phyloP scores from a whole-genome alignment of 2,329 filamentous ascomycete species.

The Fusarium brachygibbosum region DNA sequence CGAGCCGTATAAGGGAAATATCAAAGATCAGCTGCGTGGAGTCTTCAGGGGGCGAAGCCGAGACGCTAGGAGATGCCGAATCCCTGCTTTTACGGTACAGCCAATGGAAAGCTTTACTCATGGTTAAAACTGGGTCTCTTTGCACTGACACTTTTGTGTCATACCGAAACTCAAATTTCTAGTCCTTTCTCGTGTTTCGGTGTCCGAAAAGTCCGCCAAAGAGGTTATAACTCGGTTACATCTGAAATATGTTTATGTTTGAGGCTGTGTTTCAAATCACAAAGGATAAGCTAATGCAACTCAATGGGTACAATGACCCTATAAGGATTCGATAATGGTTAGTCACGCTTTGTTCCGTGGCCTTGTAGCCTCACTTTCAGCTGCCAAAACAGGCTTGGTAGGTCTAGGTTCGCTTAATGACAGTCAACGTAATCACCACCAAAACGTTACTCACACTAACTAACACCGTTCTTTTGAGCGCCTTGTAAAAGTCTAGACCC shows the following conservation, averaged over 20 bases:
- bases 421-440: not conserved
- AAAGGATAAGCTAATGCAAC: not conserved
- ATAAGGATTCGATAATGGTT: no score
- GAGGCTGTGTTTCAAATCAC: constrained; percentile 8
- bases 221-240: not conserved
- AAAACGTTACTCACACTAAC: not conserved
- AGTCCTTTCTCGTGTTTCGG: not conserved
- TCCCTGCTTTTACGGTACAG: constrained; percentile 18
- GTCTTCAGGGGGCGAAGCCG: constrained; percentile 9
- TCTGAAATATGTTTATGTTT: not conserved
- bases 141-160: constrained; percentile 4
- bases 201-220: not conserved
- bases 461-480: not conserved
- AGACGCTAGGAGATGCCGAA: constrained; percentile 1
- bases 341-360: not conserved
- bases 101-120: not conserved
- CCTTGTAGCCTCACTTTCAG: not conserved
- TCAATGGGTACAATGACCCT: no score
- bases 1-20: constrained; percentile 14
- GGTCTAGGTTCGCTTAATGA: not conserved
- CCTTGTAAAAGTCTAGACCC: not conserved
- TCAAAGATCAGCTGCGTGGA: constrained; percentile 1
- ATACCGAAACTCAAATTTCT: not conserved
- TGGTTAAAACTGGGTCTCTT: constrained; percentile 4
- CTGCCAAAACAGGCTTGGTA: not conserved